Evolutionary conservation across 2,329 filamentous ascomycete genomes (phyloP).

Genomic region (Macrophomina phaseolina): DNA sequence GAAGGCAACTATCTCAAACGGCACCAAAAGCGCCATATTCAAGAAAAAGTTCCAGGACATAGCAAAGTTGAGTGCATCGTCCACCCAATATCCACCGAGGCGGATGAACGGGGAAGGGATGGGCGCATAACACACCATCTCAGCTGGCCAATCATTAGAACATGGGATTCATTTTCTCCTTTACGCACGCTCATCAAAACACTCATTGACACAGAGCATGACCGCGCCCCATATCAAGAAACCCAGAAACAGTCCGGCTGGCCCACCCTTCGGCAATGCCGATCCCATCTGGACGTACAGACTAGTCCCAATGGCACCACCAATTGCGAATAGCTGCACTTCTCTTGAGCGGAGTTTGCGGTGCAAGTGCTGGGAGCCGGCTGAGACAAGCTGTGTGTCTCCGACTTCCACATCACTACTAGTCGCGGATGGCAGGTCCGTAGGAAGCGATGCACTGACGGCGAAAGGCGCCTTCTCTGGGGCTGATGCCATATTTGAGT

Average conservation of each 20-base stretch:
- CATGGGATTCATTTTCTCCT: no score
- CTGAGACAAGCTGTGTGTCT: slow-evolving; percentile 12
- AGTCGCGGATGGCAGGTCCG: background rate
- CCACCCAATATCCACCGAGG: slow-evolving; percentile 25
- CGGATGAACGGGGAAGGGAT: slow-evolving; percentile 21
- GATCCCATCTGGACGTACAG: slow-evolving; percentile 23
- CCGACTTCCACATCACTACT: background rate
- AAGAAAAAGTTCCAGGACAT: slow-evolving; percentile 39
- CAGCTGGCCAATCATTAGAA: slow-evolving; percentile 2
- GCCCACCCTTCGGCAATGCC: slow-evolving; percentile 20
- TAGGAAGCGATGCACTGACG: background rate
- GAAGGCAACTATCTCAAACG: slow-evolving; percentile 52
- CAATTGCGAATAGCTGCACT: slow-evolving; percentile 23
- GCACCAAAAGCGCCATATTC: slow-evolving; percentile 40
- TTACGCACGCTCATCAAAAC: slow-evolving; percentile 4
- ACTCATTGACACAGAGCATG: slow-evolving; percentile 23
- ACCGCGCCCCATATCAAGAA: slow-evolving; percentile 20
- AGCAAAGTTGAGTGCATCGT: slow-evolving; percentile 31
- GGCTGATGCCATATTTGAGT: background rate
- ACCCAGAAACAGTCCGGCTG: slow-evolving; percentile 8
- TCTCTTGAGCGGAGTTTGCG: slow-evolving; percentile 12
- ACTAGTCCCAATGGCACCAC: slow-evolving; percentile 20
- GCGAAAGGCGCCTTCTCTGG: background rate
- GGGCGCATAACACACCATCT: slow-evolving; percentile 21
- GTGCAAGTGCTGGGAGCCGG: slow-evolving; percentile 17